Conservation (phyloP, 169 alveolate species). For the Plasmodium cynomolgi region DNA sequence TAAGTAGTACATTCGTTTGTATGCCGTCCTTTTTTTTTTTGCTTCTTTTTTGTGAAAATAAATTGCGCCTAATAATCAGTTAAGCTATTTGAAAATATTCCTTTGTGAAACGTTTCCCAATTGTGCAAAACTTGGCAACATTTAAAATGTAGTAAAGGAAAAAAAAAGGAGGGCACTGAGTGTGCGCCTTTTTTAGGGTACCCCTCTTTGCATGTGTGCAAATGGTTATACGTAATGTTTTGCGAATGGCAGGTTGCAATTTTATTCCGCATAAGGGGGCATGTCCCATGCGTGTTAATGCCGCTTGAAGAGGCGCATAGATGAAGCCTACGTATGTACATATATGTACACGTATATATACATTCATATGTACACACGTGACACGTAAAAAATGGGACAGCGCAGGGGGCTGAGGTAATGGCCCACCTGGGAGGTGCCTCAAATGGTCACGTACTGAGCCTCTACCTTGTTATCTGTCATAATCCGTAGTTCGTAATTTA, state of each 20-base stretch:
- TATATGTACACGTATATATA: background rate
- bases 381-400: background rate
- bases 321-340: background rate
- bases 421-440: background rate
- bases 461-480: constrained; percentile 80
- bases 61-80: background rate
- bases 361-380: background rate
- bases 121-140: background rate
- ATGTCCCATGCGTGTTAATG: background rate
- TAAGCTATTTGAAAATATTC: background rate
- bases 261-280: background rate
- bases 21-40: background rate
- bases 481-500: constrained; percentile 81
- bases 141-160: background rate
- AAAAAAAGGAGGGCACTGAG: background rate
- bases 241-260: background rate
- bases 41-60: background rate
- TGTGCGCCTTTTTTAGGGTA: background rate
- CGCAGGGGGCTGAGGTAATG: background rate
- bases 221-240: background rate
- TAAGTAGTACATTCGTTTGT: background rate
- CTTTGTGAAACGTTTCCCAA: background rate
- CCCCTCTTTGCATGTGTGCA: background rate
- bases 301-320: background rate
- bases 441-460: constrained; percentile 72